Evolutionary conservation across 1,284 basidiomycete genomes (phyloP).

Genomic region (Ustilago vetiveriae): DNA sequence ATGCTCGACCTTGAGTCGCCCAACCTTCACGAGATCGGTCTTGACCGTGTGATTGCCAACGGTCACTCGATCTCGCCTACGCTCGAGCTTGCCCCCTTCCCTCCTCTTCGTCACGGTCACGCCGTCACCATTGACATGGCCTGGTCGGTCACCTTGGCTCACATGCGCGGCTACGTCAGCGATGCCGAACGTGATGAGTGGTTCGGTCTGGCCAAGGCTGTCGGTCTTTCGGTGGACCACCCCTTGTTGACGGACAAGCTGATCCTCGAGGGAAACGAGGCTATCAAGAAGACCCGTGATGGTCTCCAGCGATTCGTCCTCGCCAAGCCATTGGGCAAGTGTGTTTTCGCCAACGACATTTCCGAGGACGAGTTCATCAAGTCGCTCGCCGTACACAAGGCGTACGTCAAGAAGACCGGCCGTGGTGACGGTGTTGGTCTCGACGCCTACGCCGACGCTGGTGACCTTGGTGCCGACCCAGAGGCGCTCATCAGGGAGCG

Average conservation of each 20-base stretch:
- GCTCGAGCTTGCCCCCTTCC: conserved; percentile 66
- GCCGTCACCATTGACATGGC: conserved; percentile 70
- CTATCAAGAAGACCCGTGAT: conserved; percentile 70
- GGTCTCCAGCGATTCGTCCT: conserved; percentile 70
- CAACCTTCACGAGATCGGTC: conserved; percentile 70
- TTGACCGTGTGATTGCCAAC: conserved; percentile 70
- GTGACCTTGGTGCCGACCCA: conserved; percentile 68
- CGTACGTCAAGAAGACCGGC: conserved; percentile 63
- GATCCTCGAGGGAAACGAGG: conserved; percentile 67
- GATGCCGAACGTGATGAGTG: conserved; percentile 69
- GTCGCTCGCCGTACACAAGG: conserved; percentile 69
- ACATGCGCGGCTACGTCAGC: conserved; percentile 68
- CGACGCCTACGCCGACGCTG: conserved; percentile 69
- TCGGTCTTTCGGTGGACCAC: conserved; percentile 70
- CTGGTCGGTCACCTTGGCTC: conserved; percentile 69
- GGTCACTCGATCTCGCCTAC: conserved; percentile 70
- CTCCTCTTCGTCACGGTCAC: conserved; percentile 67
- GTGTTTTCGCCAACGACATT: conserved; percentile 70
- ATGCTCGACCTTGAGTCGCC: conserved; percentile 70
- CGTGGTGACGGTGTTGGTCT: conserved; percentile 67
- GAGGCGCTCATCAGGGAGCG: conserved; percentile 56
- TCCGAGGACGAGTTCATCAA: conserved; percentile 67
- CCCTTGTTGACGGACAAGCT: conserved; percentile 68
- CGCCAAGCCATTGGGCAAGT: conserved; percentile 69
- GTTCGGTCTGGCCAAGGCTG: conserved; percentile 67